Evolutionary conservation across 176 grass and related monocot species (phyloP).

Genomic region (Carex littledalei): DNA sequence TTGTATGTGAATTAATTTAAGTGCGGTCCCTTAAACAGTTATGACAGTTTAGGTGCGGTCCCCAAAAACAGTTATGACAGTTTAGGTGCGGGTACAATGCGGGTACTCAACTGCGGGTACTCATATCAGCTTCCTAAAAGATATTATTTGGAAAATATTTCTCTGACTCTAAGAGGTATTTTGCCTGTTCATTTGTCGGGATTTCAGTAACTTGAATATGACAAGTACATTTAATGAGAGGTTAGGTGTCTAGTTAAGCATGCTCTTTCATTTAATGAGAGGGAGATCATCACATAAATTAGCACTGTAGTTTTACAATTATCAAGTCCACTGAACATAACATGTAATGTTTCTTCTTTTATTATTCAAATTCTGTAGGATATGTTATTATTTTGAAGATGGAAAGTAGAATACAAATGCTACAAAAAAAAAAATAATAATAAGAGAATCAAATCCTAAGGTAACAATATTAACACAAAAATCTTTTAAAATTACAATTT

Average conservation of each 20-base stretch:
- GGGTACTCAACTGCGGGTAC: no score
- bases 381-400: neutral
- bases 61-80: no score
- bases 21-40: no score
- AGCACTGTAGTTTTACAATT: neutral
- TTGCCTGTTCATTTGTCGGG: neutral
- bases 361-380: neutral
- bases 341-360: neutral
- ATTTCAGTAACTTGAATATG: neutral
- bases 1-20: no score
- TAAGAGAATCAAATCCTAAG: neutral
- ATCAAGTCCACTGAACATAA: neutral
- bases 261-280: neutral
- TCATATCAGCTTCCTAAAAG: no score
- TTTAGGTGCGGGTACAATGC: no score
- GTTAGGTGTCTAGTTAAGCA: neutral
- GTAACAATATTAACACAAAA: neutral
- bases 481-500: neutral
- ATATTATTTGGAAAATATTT: neutral
- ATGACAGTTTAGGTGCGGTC: no score
- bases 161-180: neutral
- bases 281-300: neutral
- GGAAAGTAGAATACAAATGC: neutral
- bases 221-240: slow-evolving; percentile 2
- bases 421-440: neutral